Evolutionary conservation across 108 stramenopile species (phyloP).

Genomic region (Cylindrotheca closterium): DNA sequence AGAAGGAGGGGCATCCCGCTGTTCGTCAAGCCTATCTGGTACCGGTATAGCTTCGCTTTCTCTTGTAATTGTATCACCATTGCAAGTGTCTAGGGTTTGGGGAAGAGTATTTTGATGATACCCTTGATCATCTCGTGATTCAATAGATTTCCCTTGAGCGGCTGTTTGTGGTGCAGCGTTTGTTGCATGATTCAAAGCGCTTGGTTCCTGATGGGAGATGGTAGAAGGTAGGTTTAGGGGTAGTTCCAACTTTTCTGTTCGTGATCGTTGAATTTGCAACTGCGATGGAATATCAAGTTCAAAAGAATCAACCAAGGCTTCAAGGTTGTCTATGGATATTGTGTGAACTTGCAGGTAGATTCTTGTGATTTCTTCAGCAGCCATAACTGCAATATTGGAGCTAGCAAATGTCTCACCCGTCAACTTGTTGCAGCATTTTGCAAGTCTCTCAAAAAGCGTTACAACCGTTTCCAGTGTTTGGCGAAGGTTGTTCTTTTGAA

Average conservation of each 20-base stretch:
- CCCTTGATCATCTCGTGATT: no score
- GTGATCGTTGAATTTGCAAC: conserved; percentile 11
- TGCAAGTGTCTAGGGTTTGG: no score
- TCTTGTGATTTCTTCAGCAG: conserved; percentile 13
- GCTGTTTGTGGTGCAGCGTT: no score
- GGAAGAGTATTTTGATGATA: no score
- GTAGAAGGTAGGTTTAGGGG: no score
- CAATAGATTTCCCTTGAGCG: no score
- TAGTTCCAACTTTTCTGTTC: no score
- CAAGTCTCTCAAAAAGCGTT: conserved; percentile 12
- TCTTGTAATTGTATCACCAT: no score
- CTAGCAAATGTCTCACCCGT: neutral
- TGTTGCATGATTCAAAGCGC: no score
- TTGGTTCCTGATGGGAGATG: no score
- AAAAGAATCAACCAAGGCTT: conserved; percentile 27
- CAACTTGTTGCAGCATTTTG: conserved; percentile 13
- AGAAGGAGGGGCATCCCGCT: neutral
- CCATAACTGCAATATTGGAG: neutral
- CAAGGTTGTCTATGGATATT: conserved; percentile 17
- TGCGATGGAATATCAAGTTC: conserved; percentile 9
- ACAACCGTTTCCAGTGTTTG: conserved; percentile 18
- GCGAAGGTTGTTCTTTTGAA: conserved; percentile 2
- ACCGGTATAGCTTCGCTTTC: no score
- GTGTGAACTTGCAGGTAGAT: conserved; percentile 19
- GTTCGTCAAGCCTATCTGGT: no score